Evolutionary conservation across 352 stramenopile species (phyloP).

Genomic region (Blastocystis sp.): DNA sequence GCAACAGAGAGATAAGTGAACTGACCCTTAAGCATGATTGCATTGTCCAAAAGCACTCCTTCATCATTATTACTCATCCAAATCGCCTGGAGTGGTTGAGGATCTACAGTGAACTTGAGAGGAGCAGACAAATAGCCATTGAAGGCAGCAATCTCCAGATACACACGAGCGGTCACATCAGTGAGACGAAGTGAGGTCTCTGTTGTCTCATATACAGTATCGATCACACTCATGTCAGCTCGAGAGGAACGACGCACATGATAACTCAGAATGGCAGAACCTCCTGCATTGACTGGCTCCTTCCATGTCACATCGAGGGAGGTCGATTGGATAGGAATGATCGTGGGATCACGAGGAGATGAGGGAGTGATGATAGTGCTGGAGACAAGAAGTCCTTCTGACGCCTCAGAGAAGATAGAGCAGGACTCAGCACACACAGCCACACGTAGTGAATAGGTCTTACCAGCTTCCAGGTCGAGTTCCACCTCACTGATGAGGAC

Average conservation of each 20-base stretch:
- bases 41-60: background rate
- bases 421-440: background rate
- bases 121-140: background rate
- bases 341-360: background rate
- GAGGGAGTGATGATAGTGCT: background rate
- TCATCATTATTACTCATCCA: background rate
- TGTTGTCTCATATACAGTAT: background rate
- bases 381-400: background rate
- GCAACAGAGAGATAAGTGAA: conserved; percentile 25
- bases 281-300: background rate
- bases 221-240: background rate
- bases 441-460: background rate
- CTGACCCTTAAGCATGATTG: background rate
- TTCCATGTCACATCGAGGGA: background rate
- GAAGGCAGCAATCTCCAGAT: conserved; percentile 3
- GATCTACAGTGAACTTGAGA: background rate
- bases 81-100: background rate
- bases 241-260: background rate
- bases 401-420: background rate
- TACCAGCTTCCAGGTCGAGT: background rate
- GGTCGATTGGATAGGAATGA: background rate
- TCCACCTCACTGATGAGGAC: background rate
- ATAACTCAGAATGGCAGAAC: background rate
- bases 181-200: background rate
- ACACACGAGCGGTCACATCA: background rate